Conservation (phyloP, 345 rosid genomes). For the Linum lewisii region DNA sequence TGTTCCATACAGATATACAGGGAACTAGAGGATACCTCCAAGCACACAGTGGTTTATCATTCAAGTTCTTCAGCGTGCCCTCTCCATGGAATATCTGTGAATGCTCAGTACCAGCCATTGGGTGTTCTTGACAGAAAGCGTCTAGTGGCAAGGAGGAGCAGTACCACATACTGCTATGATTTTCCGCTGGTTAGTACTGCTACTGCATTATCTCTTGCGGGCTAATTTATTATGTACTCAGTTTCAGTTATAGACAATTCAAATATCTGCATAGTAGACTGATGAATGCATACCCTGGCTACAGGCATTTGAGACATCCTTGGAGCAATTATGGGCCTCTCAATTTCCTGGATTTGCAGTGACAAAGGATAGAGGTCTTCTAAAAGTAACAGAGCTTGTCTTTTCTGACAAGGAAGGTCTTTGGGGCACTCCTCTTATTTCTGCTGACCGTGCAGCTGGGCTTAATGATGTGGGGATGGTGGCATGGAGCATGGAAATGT, state of each 20-base stretch:
- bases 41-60: constrained; percentile 51
- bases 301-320: constrained; percentile 87
- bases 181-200: constrained; percentile 73
- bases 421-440: constrained; percentile 64
- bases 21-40: constrained; percentile 61
- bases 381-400: constrained; percentile 65
- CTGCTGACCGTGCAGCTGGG: constrained; percentile 55
- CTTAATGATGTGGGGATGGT: constrained; percentile 94
- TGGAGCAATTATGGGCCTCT: constrained; percentile 69
- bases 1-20: constrained; percentile 64
- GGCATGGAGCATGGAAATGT: constrained; percentile 91
- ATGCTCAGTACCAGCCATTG: constrained; percentile 60
- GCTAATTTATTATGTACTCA: not conserved
- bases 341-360: constrained; percentile 40
- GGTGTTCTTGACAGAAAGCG: constrained; percentile 76
- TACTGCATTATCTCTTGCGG: constrained; percentile 7
- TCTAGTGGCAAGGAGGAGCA: constrained; percentile 67
- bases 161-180: constrained; percentile 94
- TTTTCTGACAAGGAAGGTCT: constrained; percentile 56
- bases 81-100: constrained; percentile 55
- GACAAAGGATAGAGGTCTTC: constrained; percentile 40
- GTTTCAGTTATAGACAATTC: too few relatives aligned
- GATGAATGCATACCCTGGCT: constrained; percentile 14
- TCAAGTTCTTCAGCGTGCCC: constrained; percentile 52
- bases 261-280: not conserved